Conservation (phyloP, 2,329 filamentous ascomycete species). For the Talaromyces piceae region DNA sequence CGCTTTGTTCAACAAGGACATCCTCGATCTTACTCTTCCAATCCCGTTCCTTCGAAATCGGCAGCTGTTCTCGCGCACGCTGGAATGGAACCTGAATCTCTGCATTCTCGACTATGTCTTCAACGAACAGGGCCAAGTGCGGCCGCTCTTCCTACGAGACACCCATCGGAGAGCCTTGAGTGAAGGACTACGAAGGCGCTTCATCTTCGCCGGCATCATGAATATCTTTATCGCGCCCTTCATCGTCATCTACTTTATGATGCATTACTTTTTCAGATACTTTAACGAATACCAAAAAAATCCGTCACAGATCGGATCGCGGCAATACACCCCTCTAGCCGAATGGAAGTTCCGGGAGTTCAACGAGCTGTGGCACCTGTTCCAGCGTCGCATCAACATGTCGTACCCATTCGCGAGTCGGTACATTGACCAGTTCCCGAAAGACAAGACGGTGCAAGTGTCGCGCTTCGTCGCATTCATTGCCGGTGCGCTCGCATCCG, state of each 20-base stretch:
- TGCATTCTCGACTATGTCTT: slow-evolving; percentile 93
- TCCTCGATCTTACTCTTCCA: slow-evolving; percentile 77
- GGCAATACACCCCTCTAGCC: slow-evolving; percentile 85
- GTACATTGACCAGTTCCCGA: slow-evolving; percentile 94
- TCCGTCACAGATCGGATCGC: slow-evolving; percentile 74
- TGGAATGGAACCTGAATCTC: slow-evolving; percentile 87
- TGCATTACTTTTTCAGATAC: slow-evolving; percentile 90
- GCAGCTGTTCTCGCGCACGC: slow-evolving; percentile 78
- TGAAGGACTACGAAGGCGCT: slow-evolving; percentile 65
- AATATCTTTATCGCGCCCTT: slow-evolving; percentile 83
- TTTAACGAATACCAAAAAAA: slow-evolving; percentile 98
- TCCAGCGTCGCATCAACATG: slow-evolving; percentile 83
- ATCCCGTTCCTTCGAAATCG: slow-evolving; percentile 73
- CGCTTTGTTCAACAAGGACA: slow-evolving; percentile 93
- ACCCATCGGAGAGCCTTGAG: slow-evolving; percentile 73
- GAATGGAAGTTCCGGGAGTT: slow-evolving; percentile 99
- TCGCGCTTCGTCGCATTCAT: slow-evolving; percentile 82
- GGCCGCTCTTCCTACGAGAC: slow-evolving; percentile 76
- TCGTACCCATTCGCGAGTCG: slow-evolving; percentile 87
- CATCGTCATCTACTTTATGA: slow-evolving; percentile 74
- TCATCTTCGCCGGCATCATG: slow-evolving; percentile 75
- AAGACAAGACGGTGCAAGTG: slow-evolving; percentile 81
- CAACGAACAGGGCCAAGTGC: slow-evolving; percentile 78
- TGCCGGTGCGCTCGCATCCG: slow-evolving; percentile 74
- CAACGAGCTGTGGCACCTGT: slow-evolving; percentile 90